These are phyloP conservation scores for Sporobolomyces roseus DNA, from an alignment of 768 basidiomycete species.

Conservation along the genomic window DNA sequence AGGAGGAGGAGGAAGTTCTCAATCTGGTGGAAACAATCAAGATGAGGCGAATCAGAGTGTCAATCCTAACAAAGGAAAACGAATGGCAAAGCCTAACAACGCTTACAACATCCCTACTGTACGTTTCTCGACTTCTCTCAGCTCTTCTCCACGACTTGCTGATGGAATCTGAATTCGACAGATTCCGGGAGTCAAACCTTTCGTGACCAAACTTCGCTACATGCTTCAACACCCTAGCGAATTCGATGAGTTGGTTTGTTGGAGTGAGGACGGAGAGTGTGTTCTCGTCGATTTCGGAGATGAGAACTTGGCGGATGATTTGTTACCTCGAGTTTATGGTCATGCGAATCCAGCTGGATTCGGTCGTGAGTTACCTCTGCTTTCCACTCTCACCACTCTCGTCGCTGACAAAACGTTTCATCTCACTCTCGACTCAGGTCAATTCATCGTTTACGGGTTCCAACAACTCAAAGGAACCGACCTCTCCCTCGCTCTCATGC, in stretches of 20 bases:
- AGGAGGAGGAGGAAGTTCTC: too few species aligned
- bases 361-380: not conserved
- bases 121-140: not conserved
- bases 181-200: conserved; percentile 23
- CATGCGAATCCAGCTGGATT: not conserved
- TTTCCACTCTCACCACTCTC: not conserved
- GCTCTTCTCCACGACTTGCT: not conserved
- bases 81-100: not conserved
- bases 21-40: too few species aligned
- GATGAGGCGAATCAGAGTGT: too few species aligned
- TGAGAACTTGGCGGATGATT: not conserved
- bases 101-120: not conserved
- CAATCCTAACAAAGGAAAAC: not conserved
- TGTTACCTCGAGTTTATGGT: conserved; percentile 1
- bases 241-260: conserved; percentile 7
- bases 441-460: too few species aligned
- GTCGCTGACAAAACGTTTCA: too few species aligned
- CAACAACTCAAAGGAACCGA: too few species aligned
- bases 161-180: not conserved
- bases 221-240: conserved; percentile 1
- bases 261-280: not conserved
- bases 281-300: not conserved
- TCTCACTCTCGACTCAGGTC: too few species aligned
- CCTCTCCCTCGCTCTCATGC: too few species aligned
- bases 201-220: conserved; percentile 22